Percentiles rank a stretch among this genome's conserved stretches.
Evolutionary conservation across 495 filamentous ascomycete genomes (phyloP).

Genomic region (Lepidopterella palustris): DNA sequence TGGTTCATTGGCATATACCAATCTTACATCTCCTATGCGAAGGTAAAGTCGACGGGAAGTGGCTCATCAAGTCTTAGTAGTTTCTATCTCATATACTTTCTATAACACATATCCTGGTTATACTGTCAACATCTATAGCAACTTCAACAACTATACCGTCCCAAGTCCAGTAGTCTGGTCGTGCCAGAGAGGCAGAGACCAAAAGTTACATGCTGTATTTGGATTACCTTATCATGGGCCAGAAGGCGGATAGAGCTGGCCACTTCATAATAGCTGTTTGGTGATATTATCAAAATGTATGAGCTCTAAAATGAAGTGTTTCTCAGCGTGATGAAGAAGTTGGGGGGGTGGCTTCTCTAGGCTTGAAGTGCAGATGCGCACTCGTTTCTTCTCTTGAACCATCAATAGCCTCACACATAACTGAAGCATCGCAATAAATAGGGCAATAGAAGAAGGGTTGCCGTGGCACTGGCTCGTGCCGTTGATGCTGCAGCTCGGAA

Average conservation of each 20-base stretch:
- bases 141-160: constrained; percentile 46
- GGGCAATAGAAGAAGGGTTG: no score
- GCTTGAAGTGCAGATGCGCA: no score
- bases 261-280: neutral
- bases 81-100: constrained; percentile 49
- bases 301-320: no score
- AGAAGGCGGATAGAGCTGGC: neutral
- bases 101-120: constrained; percentile 51
- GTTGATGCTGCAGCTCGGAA: no score
- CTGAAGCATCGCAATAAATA: no score
- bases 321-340: no score
- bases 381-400: no score
- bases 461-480: no score
- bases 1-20: constrained; percentile 36
- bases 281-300: no score
- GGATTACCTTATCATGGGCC: neutral
- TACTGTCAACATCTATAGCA: constrained; percentile 48
- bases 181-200: constrained; percentile 14
- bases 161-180: constrained; percentile 43
- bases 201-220: neutral
- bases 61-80: constrained; percentile 19
- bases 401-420: no score
- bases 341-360: no score
- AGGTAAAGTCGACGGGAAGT: constrained; percentile 26
- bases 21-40: constrained; percentile 45